phyloP scores from a whole-genome alignment of 495 filamentous ascomycete genomes.

The Alectoria sarmentosa region DNA sequence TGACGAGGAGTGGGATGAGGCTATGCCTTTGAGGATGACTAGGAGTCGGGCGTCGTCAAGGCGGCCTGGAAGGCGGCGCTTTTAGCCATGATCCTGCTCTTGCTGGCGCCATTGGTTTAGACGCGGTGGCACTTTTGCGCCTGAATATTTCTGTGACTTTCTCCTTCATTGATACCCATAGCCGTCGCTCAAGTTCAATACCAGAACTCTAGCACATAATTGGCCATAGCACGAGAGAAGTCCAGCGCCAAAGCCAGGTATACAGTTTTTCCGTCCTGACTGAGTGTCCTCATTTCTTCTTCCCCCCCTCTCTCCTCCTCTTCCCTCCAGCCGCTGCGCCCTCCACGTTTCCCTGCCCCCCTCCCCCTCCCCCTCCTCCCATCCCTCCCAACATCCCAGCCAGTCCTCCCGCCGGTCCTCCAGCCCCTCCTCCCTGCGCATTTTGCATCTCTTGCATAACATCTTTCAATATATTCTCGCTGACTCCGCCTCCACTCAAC shows the following conservation, averaged over 20 bases:
- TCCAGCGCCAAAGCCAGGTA: conserved; percentile 17
- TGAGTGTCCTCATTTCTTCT: too few relatives aligned
- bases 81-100: background rate
- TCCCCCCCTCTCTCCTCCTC: conserved; percentile 26
- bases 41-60: conserved; percentile 13
- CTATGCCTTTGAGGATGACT: conserved; percentile 8
- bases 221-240: background rate
- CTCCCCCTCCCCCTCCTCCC: conserved; percentile 30
- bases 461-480: conserved; percentile 92
- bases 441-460: conserved; percentile 92
- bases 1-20: conserved; percentile 16
- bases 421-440: conserved; percentile 41
- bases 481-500: conserved; percentile 87
- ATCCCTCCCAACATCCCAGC: conserved; percentile 63
- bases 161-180: conserved; percentile 12
- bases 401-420: conserved; percentile 47
- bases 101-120: background rate
- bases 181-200: background rate
- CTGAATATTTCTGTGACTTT: background rate
- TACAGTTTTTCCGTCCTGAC: background rate
- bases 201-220: background rate
- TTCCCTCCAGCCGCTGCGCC: conserved; percentile 18
- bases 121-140: background rate
- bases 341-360: conserved; percentile 13
- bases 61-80: conserved; percentile 11